Percentiles rank a stretch among this genome's conserved stretches.
Conservation (phyloP, 208 protist species). For the Leishmania major region DNA sequence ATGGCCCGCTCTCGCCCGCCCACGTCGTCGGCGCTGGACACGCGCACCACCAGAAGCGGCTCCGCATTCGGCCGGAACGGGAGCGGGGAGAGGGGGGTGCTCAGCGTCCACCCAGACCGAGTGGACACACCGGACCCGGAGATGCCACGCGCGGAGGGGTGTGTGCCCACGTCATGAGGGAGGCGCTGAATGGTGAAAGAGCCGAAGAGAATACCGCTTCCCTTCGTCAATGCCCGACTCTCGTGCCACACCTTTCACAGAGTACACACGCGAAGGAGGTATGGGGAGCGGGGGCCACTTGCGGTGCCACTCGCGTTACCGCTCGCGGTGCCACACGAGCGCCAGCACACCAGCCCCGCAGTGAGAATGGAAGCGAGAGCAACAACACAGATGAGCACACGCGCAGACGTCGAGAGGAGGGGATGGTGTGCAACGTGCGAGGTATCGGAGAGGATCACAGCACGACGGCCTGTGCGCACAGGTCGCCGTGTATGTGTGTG, state of each 20-base stretch:
- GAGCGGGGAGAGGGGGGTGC: not conserved
- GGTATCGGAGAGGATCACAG: not conserved
- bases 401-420: not conserved
- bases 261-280: too few relatives aligned
- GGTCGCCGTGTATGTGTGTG: not conserved
- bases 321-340: not conserved
- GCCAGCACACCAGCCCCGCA: too few relatives aligned
- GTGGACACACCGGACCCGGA: not conserved
- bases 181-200: not conserved
- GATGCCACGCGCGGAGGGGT: not conserved
- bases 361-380: not conserved
- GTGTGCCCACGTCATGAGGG: not conserved
- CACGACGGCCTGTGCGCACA: not conserved
- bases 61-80: not conserved
- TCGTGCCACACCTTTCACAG: too few relatives aligned
- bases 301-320: not conserved
- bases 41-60: not conserved
- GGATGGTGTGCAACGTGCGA: not conserved
- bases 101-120: not conserved
- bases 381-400: not conserved
- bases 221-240: not conserved
- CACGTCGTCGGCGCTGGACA: not conserved
- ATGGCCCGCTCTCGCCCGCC: not conserved
- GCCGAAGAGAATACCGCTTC: not conserved
- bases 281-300: too few relatives aligned